Base-by-base conservation (phyloP, 139 green algal species). In the Tetradesmus lagerheimii region DNA sequence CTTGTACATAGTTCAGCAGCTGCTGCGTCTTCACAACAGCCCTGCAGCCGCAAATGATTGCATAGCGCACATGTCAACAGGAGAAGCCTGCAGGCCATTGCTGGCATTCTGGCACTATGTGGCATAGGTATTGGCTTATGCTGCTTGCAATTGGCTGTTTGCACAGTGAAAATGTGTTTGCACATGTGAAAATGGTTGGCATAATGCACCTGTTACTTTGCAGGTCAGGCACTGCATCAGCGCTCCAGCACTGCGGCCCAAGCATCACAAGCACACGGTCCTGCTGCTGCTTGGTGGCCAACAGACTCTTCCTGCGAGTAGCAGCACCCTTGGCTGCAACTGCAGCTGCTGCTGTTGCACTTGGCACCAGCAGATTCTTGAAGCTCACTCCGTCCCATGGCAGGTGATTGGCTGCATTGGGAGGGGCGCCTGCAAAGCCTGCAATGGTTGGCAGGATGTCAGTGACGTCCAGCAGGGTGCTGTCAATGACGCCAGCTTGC, bases 371-470 rank as follows among this genome's bases (percentile, higher is more conserved):
- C 79, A 53, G 29, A 12, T 53, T 62, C 37, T 35, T 62, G 43
- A 85, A 67, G 25, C 29, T 62, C 23, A 85, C 2, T 8, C 38
- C 38, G 34, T 85, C 39, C 29, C 39, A 53, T 25, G 79, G 34
- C 79, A 57, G 18, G 8, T 34, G 39, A 23, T 37, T 50, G 23
- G 41, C 79, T 37, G 79, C n/a, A 25, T 25, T 27, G 2, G 39
- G 2, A 23, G 34, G 29, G 2, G 29, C 39, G 20, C 39, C 37
- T 29, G 39, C 79, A 37, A 85, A 62, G 29, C 34, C 79, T 37
- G 41, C 79, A 20, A 62, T 39, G 0, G 79, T 85, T 16, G 79
- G 39, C 79, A 85, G 38, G 79, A 85, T 34, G 41, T 85, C 79
- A 11, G 34, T 62, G 6, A 85, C 39, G 23, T 34, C 29, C 9